phyloP scores from a whole-genome alignment of 208 protist genomes.

The Wallacemonas sp. region DNA sequence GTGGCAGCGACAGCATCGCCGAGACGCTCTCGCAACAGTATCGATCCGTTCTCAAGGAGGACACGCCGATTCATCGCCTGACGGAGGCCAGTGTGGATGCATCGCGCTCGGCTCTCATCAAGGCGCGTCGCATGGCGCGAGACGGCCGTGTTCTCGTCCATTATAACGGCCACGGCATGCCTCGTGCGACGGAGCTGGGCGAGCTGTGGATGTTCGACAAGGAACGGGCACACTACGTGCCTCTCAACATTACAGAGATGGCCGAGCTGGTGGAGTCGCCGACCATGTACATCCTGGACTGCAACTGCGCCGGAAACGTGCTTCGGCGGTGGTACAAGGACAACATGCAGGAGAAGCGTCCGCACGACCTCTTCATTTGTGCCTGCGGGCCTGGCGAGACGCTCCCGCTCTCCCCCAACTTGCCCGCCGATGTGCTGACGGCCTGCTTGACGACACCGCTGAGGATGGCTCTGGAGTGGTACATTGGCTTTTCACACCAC shows the following conservation, averaged over 20 bases:
- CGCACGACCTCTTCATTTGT: conserved; percentile 95
- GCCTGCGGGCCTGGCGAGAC: conserved; percentile 94
- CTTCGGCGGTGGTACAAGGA: conserved; percentile 81
- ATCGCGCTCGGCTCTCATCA: conserved; percentile 83
- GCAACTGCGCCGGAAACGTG: conserved; percentile 92
- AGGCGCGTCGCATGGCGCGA: conserved; percentile 72
- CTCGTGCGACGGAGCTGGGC: conserved; percentile 94
- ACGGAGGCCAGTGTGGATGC: conserved; percentile 96
- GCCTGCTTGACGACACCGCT: conserved; percentile 99
- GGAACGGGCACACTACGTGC: conserved; percentile 98
- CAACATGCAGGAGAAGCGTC: conserved; percentile 54
- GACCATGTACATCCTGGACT: conserved; percentile 98
- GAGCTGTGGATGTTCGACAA: conserved; percentile 99
- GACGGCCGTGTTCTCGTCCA: conserved; percentile 97
- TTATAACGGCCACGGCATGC: conserved; percentile 99
- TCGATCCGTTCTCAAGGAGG: conserved; percentile 59
- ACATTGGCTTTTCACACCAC: conserved; percentile 78
- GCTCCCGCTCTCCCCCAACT: conserved; percentile 96
- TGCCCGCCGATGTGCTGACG: conserved; percentile 99
- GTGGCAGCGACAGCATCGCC: conserved; percentile 74
- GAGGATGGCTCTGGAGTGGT: conserved; percentile 95
- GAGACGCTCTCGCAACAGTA: conserved; percentile 94
- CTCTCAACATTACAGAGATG: conserved; percentile 96
- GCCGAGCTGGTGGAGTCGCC: conserved; percentile 92
- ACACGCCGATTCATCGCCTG: conserved; percentile 64